A percentile compares a stretch with the other conserved stretches of the same genome.
phyloP scores from a whole-genome alignment of 2,329 filamentous ascomycete species.

The Neurospora sp. region DNA sequence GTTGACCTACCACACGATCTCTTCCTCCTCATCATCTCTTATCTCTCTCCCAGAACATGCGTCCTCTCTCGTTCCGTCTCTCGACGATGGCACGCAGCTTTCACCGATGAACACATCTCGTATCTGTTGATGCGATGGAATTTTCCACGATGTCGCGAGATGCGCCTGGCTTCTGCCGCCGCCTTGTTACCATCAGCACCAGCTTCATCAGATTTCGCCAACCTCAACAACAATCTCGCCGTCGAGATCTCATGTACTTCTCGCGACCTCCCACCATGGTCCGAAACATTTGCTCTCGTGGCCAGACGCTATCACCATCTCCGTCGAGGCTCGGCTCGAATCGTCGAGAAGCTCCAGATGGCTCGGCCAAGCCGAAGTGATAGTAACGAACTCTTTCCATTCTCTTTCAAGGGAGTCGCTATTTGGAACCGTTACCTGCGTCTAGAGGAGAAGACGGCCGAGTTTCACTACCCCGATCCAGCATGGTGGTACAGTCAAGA shows the following conservation, averaged over 20 bases:
- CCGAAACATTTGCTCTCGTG: constrained; percentile 36
- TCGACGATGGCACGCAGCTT: constrained; percentile 36
- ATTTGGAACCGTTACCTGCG: constrained; percentile 37
- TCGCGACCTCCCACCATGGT: constrained; percentile 26
- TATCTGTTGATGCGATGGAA: constrained; percentile 37
- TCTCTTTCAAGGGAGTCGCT: constrained; percentile 26
- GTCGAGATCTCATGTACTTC: constrained; percentile 9
- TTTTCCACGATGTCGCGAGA: constrained; percentile 45
- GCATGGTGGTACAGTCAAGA: constrained; percentile 44
- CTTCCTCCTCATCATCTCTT: constrained; percentile 42
- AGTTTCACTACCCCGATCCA: constrained; percentile 37
- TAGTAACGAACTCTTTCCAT: constrained; percentile 6
- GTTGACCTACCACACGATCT: constrained; percentile 45
- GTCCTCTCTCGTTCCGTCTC: constrained; percentile 44
- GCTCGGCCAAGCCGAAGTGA: constrained; percentile 26
- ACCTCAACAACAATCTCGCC: constrained; percentile 10
- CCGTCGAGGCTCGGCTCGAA: constrained; percentile 34
- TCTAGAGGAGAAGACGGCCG: constrained; percentile 28
- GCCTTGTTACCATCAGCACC: constrained; percentile 6
- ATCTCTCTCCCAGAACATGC: constrained; percentile 40
- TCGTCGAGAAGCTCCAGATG: constrained; percentile 32
- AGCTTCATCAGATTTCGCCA: background rate
- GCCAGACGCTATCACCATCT: constrained; percentile 47
- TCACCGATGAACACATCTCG: constrained; percentile 37
- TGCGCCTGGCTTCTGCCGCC: constrained; percentile 27